Evolutionary conservation across 306 rosid genomes (phyloP).

Genomic region (Prunus dulcis): DNA sequence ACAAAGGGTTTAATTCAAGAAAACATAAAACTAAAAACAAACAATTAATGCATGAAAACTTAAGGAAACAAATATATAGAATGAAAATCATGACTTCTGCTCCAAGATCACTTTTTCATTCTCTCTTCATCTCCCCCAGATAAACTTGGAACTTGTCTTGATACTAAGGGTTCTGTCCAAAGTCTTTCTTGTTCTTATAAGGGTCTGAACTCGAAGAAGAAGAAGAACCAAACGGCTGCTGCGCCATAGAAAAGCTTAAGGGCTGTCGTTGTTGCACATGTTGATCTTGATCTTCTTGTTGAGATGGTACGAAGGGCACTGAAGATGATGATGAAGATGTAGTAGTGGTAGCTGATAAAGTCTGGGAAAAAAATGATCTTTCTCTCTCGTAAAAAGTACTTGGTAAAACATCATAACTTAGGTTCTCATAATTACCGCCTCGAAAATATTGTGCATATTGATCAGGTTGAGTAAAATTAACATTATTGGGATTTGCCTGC

Average conservation of each 20-base stretch:
- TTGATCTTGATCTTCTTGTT: conserved; percentile 25
- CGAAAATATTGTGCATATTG: conserved; percentile 3
- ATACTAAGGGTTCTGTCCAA: conserved; percentile 10
- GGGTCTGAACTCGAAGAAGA: conserved; percentile 28
- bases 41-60: too few relatives aligned
- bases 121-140: not conserved
- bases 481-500: not conserved
- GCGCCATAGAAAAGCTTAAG: conserved; percentile 27
- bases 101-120: too few relatives aligned
- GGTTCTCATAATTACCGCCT: not conserved
- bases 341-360: conserved; percentile 13
- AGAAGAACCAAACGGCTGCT: conserved; percentile 31
- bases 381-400: conserved; percentile 11
- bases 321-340: conserved; percentile 26
- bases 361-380: conserved; percentile 18
- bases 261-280: conserved; percentile 5
- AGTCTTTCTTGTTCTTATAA: conserved; percentile 29
- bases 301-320: conserved; percentile 16
- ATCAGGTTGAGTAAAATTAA: not conserved
- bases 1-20: too few relatives aligned
- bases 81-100: too few relatives aligned
- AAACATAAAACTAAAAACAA: too few relatives aligned
- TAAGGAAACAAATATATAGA: too few relatives aligned
- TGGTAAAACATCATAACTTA: not conserved
- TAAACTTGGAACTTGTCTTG: not conserved